Conservation (phyloP, 2,329 filamentous ascomycete genomes). For the Paecilomyces fulvus region DNA sequence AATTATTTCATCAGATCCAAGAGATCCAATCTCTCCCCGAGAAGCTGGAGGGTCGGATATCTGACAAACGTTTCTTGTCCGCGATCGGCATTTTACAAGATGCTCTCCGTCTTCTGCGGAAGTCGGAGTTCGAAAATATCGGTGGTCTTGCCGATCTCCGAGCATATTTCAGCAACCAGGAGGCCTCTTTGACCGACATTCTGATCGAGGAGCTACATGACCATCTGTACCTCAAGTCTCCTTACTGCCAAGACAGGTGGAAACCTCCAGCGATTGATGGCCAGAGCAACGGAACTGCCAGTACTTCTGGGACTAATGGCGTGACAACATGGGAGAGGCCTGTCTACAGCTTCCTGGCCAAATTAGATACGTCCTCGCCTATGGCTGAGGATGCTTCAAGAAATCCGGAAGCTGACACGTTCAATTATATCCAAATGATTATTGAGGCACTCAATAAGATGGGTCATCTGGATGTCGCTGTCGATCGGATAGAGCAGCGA, state of each 20-base stretch:
- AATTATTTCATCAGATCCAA: constrained; percentile 74
- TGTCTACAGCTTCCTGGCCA: constrained; percentile 49
- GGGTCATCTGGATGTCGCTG: constrained; percentile 72
- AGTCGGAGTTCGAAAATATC: constrained; percentile 83
- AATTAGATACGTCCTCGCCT: constrained; percentile 45
- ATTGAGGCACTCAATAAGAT: constrained; percentile 87
- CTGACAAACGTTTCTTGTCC: constrained; percentile 87
- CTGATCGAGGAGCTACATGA: constrained; percentile 95
- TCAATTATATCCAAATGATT: constrained; percentile 81
- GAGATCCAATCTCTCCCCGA: constrained; percentile 84
- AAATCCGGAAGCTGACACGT: constrained; percentile 92
- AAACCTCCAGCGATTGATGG: constrained; percentile 54
- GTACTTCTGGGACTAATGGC: constrained; percentile 15
- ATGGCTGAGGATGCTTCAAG: constrained; percentile 81
- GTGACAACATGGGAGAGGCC: constrained; percentile 43
- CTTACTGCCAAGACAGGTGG: constrained; percentile 95
- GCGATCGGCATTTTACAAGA: constrained; percentile 89
- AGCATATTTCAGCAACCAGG: constrained; percentile 85
- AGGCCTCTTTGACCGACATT: constrained; percentile 85
- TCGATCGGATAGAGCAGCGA: constrained; percentile 85
- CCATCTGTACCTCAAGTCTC: constrained; percentile 94
- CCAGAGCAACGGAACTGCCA: constrained; percentile 16
- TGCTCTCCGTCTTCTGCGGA: constrained; percentile 72
- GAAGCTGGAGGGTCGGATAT: constrained; percentile 86
- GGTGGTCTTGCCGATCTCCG: constrained; percentile 79